Evolutionary conservation across 768 basidiomycete genomes (phyloP).

Genomic region (Mycena venus): DNA sequence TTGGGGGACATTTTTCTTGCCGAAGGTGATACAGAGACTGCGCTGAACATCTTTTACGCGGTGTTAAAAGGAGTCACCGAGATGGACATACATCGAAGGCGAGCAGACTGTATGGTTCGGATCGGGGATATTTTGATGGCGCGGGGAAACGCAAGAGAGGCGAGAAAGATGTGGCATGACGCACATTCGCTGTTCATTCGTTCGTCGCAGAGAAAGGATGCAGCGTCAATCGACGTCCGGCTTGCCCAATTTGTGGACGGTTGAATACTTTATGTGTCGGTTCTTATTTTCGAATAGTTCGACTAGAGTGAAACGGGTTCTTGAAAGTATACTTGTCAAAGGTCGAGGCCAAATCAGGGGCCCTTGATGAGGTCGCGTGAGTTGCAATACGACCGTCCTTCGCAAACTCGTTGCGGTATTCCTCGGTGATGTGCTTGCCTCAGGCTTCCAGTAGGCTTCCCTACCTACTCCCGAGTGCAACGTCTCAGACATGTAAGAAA

Average conservation of each 20-base stretch:
- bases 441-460: too few species aligned
- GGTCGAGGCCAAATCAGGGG: too few species aligned
- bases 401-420: too few species aligned
- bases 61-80: background rate
- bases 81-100: background rate
- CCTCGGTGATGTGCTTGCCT: too few species aligned
- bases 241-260: background rate
- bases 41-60: background rate
- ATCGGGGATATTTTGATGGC: background rate
- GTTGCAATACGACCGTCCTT: too few species aligned
- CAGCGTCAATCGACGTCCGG: background rate
- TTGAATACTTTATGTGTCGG: background rate
- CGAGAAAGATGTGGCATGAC: background rate
- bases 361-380: too few species aligned
- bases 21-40: conserved; percentile 1
- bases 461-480: too few species aligned
- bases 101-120: conserved; percentile 5
- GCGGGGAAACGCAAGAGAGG: background rate
- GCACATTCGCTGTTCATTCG: background rate
- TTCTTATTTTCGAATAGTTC: too few species aligned
- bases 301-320: too few species aligned
- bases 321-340: too few species aligned
- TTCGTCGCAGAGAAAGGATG: background rate
- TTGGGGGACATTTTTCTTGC: conserved; percentile 1
- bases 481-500: too few species aligned